A percentile compares a stretch with the other conserved stretches of the same genome.
These are phyloP conservation scores for Metschnikowia picachoensis DNA, from an alignment of 805 yeast genomes.

Conservation along the genomic window DNA sequence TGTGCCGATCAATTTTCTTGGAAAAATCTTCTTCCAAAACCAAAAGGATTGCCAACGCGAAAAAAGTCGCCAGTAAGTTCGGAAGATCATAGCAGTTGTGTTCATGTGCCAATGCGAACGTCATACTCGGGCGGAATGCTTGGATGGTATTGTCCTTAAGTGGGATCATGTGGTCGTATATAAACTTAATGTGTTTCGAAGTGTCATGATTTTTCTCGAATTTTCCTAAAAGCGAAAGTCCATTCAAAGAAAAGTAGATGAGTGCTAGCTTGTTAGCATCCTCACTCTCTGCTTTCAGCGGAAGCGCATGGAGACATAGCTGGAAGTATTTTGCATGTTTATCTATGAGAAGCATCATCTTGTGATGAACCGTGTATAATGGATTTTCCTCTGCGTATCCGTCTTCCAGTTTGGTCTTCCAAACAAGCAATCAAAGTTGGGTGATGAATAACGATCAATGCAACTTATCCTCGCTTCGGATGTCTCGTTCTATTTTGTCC, in stretches of 20 bases:
- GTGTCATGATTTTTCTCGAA: conserved; percentile 25
- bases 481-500: not conserved
- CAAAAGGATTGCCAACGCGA: conserved; percentile 59
- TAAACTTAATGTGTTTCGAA: conserved; percentile 33
- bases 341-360: conserved; percentile 17
- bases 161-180: conserved; percentile 45
- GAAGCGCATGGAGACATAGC: conserved; percentile 52
- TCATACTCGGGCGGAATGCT: conserved; percentile 57
- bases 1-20: conserved; percentile 32
- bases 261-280: conserved; percentile 70
- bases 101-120: conserved; percentile 33
- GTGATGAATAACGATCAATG: too few relatives aligned
- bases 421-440: too few relatives aligned
- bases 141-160: conserved; percentile 28
- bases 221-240: conserved; percentile 46
- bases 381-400: too few relatives aligned
- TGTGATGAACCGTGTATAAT: too few relatives aligned
- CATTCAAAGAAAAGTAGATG: conserved; percentile 66
- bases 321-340: conserved; percentile 45
- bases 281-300: conserved; percentile 52
- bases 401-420: too few relatives aligned
- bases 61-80: conserved; percentile 70
- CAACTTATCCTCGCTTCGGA: not conserved
- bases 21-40: conserved; percentile 45
- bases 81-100: conserved; percentile 49